Evolutionary conservation across 768 basidiomycete genomes (phyloP).

Genomic region (Arthromyces matolae): DNA sequence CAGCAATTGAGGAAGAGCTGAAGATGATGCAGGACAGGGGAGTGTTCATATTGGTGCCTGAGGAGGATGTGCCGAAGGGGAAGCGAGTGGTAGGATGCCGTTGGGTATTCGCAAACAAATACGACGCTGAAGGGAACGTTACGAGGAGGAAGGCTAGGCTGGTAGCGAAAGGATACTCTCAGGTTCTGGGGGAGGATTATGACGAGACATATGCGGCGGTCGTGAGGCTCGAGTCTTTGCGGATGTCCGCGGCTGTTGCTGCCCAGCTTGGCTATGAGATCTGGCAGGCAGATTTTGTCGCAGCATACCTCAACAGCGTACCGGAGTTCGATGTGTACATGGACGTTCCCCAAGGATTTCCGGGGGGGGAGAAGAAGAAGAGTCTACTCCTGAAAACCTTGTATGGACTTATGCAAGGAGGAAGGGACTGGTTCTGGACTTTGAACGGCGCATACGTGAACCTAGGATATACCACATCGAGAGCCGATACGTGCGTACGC

Average conservation of each 20-base stretch:
- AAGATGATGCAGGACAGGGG: conserved; percentile 14
- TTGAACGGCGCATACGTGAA: neutral
- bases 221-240: conserved; percentile 4
- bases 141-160: conserved; percentile 24
- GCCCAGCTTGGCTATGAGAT: neutral
- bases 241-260: neutral
- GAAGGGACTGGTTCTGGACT: neutral
- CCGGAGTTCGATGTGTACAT: neutral
- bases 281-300: neutral
- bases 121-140: conserved; percentile 25
- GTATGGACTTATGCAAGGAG: neutral
- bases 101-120: conserved; percentile 28
- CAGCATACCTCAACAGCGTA: conserved; percentile 1
- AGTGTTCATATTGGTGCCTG: conserved; percentile 16
- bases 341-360: neutral
- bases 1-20: conserved; percentile 17
- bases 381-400: neutral
- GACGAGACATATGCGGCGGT: conserved; percentile 16
- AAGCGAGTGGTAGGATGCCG: conserved; percentile 8
- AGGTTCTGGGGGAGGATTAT: conserved; percentile 31
- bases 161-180: conserved; percentile 25
- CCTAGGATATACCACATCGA: neutral
- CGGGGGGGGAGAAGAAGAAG: neutral
- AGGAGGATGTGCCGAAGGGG: neutral
- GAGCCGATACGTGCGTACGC: neutral